Base-by-base conservation (phyloP, 2,329 filamentous ascomycete species). In the Leptodontidium sp. region DNA sequence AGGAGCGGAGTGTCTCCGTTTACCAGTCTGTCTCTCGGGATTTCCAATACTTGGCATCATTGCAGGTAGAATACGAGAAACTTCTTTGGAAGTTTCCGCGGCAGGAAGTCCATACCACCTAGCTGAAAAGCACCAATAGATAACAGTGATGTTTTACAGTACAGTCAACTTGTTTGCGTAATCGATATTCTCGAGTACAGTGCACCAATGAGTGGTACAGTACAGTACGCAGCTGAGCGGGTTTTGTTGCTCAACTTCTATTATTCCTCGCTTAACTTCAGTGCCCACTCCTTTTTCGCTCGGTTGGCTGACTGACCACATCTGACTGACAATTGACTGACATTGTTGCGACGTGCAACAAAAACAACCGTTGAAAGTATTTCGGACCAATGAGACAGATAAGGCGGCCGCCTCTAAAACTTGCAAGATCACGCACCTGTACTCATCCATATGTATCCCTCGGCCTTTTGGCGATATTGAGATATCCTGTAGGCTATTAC, bases 321-420 rank as follows among this genome's bases (percentile, higher is more conserved):
- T 21, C 21, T 63, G 32, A 58, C n/a, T 43, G 35, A 43, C n/a
- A 4, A 12, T 7, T 32, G n/a, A 21, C 35, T 43, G 53, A 58
- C 21, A 35, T 58, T 6, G 24, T 53, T 53, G 15, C 59, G 59
- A 62, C 17, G 9, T 62, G 59, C 59, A 62, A 50, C 58, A 29
- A 57, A 61, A 61, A 15, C 3, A 32, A 15, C 24, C 24, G 4
- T 7, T 3, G 9, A n/a, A 21, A 24, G 38, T 2, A 2, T 2
- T 35, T 21, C 15, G 17, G 26, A 26, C 43, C 40, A 61, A 58
- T 58, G 32, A n/a, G 14, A n/a, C 5, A 32, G 29, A 32, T 6
- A 6, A 32, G 29, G 29, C 29, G 29, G 29, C 29, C 29, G 29
- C 29, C 6, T 3, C 29, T 6, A 32, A 32, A 32, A 32, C 29